Conservation (phyloP, 2,329 filamentous ascomycete species). For the Cladosporium sp. region DNA sequence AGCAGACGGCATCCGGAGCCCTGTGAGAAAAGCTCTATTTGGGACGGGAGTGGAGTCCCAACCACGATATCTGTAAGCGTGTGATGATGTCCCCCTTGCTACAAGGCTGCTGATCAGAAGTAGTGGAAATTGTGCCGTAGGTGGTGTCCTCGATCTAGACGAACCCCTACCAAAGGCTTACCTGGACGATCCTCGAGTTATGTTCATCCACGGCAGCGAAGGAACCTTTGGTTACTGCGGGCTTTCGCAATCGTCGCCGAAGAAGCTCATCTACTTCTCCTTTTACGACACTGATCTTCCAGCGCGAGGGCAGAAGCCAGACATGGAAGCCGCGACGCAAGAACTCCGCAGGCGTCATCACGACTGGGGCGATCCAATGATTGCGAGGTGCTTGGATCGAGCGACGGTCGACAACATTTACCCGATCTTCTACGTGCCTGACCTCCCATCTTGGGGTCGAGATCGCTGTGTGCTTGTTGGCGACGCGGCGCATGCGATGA, state of each 20-base stretch:
- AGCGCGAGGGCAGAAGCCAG: not conserved
- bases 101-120: not conserved
- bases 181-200: constrained; percentile 33
- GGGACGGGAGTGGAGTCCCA: constrained; percentile 29
- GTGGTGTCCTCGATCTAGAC: constrained; percentile 39
- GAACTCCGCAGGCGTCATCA: constrained; percentile 40
- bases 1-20: constrained; percentile 18
- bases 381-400: constrained; percentile 31
- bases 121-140: constrained; percentile 34
- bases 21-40: constrained; percentile 32
- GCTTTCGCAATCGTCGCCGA: not conserved
- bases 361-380: constrained; percentile 43
- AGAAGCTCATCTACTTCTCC: constrained; percentile 16
- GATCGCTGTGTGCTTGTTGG: constrained; percentile 31
- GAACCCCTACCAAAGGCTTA: constrained; percentile 29
- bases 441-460: constrained; percentile 39
- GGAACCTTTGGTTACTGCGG: constrained; percentile 49
- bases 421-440: constrained; percentile 43
- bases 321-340: constrained; percentile 23
- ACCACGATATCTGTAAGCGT: constrained; percentile 19
- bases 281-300: constrained; percentile 11
- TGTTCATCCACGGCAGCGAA: constrained; percentile 43
- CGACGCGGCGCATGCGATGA: constrained; percentile 37
- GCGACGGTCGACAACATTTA: constrained; percentile 32
- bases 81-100: not conserved